phyloP scores from a whole-genome alignment of 1,139 yeast genomes.

The Suhomyces bokatorum region DNA sequence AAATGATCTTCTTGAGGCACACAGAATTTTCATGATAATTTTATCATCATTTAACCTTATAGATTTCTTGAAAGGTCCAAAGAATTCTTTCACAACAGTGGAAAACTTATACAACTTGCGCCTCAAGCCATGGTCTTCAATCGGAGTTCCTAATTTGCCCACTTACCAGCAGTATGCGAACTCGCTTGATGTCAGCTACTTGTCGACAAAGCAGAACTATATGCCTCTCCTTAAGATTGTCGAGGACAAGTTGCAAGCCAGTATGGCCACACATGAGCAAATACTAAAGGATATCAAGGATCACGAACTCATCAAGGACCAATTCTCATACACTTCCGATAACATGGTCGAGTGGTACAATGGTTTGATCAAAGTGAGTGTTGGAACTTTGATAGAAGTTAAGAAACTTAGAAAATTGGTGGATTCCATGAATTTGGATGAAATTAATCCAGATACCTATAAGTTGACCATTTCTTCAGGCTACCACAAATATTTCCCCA shows the following conservation, averaged over 20 bases:
- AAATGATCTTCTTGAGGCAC: constrained; percentile 31
- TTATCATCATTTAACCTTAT: constrained; percentile 27
- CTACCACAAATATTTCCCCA: constrained; percentile 44
- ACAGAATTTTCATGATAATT: constrained; percentile 24
- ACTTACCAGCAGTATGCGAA: constrained; percentile 36
- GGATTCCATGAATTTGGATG: constrained; percentile 6
- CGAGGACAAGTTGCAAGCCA: constrained; percentile 13
- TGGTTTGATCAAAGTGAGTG: constrained; percentile 29
- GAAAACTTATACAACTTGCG: constrained; percentile 64
- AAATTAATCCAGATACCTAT: constrained; percentile 12
- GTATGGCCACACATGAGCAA: constrained; percentile 12
- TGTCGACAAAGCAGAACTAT: constrained; percentile 10
- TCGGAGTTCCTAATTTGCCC: constrained; percentile 76
- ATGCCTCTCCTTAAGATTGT: constrained; percentile 12
- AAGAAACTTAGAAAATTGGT: constrained; percentile 16
- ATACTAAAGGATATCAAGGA: constrained; percentile 12
- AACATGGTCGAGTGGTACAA: constrained; percentile 24
- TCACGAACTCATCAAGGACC: constrained; percentile 16
- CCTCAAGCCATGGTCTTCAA: constrained; percentile 79
- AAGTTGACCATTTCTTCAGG: constrained; percentile 26
- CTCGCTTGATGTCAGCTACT: constrained; percentile 17
- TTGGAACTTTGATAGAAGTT: constrained; percentile 23
- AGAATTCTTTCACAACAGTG: constrained; percentile 40
- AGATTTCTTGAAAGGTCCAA: constrained; percentile 37
- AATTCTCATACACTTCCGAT: constrained; percentile 19